Evolutionary conservation across 768 basidiomycete genomes (phyloP).

Genomic region (Sporobolomyces phaffii): DNA sequence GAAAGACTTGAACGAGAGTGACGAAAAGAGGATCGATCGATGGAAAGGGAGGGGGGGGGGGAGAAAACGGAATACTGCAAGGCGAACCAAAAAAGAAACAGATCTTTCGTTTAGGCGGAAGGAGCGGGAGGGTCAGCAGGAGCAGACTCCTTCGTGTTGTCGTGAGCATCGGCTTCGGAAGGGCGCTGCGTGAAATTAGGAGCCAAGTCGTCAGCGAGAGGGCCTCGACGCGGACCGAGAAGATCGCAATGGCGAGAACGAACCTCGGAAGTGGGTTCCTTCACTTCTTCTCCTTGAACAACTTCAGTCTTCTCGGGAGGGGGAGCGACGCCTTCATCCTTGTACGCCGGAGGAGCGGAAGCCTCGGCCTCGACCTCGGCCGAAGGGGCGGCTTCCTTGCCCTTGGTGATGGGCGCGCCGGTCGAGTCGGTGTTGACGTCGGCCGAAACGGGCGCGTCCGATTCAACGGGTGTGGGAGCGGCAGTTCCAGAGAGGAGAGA

Average conservation of each 20-base stretch:
- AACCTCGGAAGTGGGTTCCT: conserved; percentile 33
- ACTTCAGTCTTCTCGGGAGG: conserved; percentile 32
- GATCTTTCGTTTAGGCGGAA: conserved; percentile 3
- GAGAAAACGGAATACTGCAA: too few relatives aligned
- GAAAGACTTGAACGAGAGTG: too few relatives aligned
- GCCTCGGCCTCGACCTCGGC: conserved; percentile 16
- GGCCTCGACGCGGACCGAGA: too few relatives aligned
- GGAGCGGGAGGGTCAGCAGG: conserved; percentile 8
- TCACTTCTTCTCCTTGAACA: conserved; percentile 29
- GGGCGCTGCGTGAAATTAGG: conserved; percentile 11
- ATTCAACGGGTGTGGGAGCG: conserved; percentile 43
- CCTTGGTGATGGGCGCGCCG: conserved; percentile 33
- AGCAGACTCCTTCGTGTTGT: conserved; percentile 21
- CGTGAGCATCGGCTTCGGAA: conserved; percentile 26
- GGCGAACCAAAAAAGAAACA: too few relatives aligned
- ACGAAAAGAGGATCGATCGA: too few relatives aligned
- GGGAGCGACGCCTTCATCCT: conserved; percentile 28
- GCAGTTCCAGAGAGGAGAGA: conserved; percentile 45
- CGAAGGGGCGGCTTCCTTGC: conserved; percentile 24
- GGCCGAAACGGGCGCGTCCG: conserved; percentile 43
- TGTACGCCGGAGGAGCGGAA: conserved; percentile 15
- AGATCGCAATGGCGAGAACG: background rate
- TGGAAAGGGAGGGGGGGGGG: too few relatives aligned
- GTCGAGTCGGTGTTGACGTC: conserved; percentile 28
- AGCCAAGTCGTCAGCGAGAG: background rate